These are phyloP conservation scores for Arachis stenosperma DNA, from an alignment of 306 rosid genomes.

Conservation along the genomic window DNA sequence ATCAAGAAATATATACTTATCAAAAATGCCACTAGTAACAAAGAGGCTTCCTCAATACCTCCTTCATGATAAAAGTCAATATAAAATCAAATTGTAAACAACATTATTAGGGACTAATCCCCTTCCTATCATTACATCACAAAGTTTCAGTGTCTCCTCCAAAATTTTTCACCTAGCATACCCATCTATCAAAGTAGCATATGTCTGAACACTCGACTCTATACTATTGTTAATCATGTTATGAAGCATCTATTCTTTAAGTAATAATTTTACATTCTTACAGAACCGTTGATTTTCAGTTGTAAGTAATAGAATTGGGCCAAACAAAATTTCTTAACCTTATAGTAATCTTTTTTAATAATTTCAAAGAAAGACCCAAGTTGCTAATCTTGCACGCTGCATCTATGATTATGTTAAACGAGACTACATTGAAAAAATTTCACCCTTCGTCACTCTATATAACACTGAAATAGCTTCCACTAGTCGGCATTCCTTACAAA, in stretches of 20 bases:
- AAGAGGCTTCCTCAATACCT: conserved; percentile 52
- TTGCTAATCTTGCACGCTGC: conserved; percentile 56
- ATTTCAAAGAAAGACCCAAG: conserved; percentile 57
- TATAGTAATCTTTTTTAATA: conserved; percentile 40
- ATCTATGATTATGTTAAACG: conserved; percentile 63
- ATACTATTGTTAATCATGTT: conserved; percentile 54
- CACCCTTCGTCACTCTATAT: too few relatives aligned
- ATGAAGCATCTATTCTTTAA: conserved; percentile 45
- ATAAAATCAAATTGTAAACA: conserved; percentile 57
- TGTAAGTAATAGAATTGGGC: conserved; percentile 57
- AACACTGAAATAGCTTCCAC: too few relatives aligned
- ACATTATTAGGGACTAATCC: conserved; percentile 55
- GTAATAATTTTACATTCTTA: conserved; percentile 46
- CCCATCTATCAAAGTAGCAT: conserved; percentile 58
- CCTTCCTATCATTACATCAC: conserved; percentile 59
- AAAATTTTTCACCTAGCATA: too few relatives aligned
- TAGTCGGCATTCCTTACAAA: too few relatives aligned
- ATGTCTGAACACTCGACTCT: conserved; percentile 48
- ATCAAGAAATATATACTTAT: conserved; percentile 50
- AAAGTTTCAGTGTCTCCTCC: conserved; percentile 57
- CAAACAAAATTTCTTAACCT: conserved; percentile 44
- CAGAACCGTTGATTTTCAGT: conserved; percentile 61
- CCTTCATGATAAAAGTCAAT: conserved; percentile 8
- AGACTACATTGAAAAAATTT: conserved; percentile 48
- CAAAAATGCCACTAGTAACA: conserved; percentile 53